These are phyloP conservation scores for Tulasnella calospora DNA, from an alignment of 768 basidiomycete genomes.

Conservation along the genomic window DNA sequence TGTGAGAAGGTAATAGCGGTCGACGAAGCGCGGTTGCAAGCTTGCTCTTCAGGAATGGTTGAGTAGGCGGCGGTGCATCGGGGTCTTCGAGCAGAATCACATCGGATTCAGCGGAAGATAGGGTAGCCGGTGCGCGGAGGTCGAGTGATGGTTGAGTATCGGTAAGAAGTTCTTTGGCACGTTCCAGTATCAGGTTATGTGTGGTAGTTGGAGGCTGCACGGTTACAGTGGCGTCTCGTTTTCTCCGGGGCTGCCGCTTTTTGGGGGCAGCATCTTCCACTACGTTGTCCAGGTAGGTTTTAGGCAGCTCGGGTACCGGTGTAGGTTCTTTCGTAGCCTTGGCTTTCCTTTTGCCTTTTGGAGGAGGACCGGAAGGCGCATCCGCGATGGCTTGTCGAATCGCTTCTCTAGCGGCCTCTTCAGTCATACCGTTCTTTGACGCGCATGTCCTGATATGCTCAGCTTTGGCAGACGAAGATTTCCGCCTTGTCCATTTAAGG, in stretches of 20 bases:
- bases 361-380: not conserved
- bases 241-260: constrained; percentile 43
- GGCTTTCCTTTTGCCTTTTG: constrained; percentile 33
- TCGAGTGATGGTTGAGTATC: not conserved
- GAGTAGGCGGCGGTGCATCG: constrained; percentile 26
- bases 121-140: not conserved
- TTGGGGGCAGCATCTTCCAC: constrained; percentile 46
- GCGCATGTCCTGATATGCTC: constrained; percentile 65
- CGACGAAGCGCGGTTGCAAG: constrained; percentile 17
- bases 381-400: not conserved
- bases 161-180: constrained; percentile 40
- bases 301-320: constrained; percentile 32
- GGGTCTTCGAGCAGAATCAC: not conserved
- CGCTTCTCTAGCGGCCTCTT: constrained; percentile 34
- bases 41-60: constrained; percentile 28
- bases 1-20: not conserved
- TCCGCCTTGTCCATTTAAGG: constrained; percentile 63
- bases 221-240: constrained; percentile 39
- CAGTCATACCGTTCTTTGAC: constrained; percentile 53
- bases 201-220: constrained; percentile 48
- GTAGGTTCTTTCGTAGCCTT: constrained; percentile 28
- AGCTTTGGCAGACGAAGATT: constrained; percentile 58
- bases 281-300: constrained; percentile 53
- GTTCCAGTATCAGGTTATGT: constrained; percentile 42
- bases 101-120: constrained; percentile 6